Percentiles rank a stretch among this genome's conserved stretches.
These are phyloP conservation scores for Taiozyma sp. DNA, from an alignment of 1,139 yeast genomes.

Conservation along the genomic window DNA sequence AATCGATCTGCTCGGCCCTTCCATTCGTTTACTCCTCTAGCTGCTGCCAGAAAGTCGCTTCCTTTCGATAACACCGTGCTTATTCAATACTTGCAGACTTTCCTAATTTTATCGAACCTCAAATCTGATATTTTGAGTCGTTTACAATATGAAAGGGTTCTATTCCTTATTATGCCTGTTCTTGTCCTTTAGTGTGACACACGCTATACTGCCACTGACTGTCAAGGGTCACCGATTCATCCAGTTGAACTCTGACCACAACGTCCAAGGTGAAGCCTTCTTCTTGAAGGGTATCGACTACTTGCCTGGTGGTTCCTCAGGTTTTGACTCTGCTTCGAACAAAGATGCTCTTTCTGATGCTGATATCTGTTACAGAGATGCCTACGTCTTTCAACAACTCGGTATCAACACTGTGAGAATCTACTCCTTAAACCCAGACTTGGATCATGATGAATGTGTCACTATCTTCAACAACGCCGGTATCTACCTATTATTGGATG, in stretches of 20 bases:
- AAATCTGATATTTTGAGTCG: not conserved
- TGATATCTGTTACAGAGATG: conserved; percentile 75
- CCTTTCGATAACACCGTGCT: not conserved
- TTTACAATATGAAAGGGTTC: not conserved
- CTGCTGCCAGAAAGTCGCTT: not conserved
- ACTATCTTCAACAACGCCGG: conserved; percentile 82
- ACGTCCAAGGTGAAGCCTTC: conserved; percentile 42
- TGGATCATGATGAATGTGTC: conserved; percentile 88
- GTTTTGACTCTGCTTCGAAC: conserved; percentile 34
- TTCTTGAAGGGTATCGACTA: conserved; percentile 61
- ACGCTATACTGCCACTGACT: conserved; percentile 43
- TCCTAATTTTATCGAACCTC: not conserved
- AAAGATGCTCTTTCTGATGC: conserved; percentile 72
- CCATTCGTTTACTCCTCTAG: not conserved
- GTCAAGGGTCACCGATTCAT: conserved; percentile 44
- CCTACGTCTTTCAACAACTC: conserved; percentile 67
- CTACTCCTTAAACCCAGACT: conserved; percentile 72
- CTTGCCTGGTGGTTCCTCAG: conserved; percentile 72
- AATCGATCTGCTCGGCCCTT: not conserved
- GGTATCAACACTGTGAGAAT: conserved; percentile 71
- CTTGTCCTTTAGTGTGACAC: conserved; percentile 1
- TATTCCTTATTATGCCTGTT: not conserved
- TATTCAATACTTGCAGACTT: not conserved
- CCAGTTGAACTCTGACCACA: conserved; percentile 36
- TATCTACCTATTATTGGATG: conserved; percentile 82